Evolutionary conservation across 805 yeast species (phyloP).

Genomic region (Yamadazyma insecticola): DNA sequence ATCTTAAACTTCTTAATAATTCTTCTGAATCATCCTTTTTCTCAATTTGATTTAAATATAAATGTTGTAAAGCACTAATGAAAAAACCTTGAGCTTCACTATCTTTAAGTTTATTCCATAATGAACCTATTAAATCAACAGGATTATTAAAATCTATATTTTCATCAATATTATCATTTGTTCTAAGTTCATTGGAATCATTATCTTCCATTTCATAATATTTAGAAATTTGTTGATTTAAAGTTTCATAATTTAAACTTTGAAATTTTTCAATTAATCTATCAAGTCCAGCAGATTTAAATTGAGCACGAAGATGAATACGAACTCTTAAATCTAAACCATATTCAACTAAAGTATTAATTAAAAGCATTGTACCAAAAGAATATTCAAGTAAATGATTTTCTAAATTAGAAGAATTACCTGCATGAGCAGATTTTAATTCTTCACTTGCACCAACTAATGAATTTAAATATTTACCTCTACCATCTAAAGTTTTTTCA

Average conservation of each 20-base stretch:
- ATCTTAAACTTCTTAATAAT: conserved; percentile 50
- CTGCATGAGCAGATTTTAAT: conserved; percentile 41
- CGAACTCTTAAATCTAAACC: conserved; percentile 45
- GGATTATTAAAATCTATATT: conserved; percentile 67
- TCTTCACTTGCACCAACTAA: conserved; percentile 91
- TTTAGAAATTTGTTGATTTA: conserved; percentile 61
- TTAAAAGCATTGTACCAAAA: conserved; percentile 62
- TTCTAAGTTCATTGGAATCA: conserved; percentile 46
- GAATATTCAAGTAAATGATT: conserved; percentile 66
- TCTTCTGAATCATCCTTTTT: conserved; percentile 40
- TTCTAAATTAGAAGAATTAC: conserved; percentile 47
- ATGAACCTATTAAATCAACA: conserved; percentile 55
- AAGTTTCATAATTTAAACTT: conserved; percentile 49
- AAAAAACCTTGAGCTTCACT: conserved; percentile 58
- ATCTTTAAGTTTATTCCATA: conserved; percentile 54
- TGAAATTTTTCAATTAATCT: conserved; percentile 49
- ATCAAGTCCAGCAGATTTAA: conserved; percentile 54
- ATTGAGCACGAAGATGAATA: conserved; percentile 53
- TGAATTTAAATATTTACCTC: conserved; percentile 82
- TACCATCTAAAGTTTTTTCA: conserved; percentile 68
- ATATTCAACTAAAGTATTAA: conserved; percentile 56
- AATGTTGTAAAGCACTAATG: conserved; percentile 61
- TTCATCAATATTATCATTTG: conserved; percentile 27
- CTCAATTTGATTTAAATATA: conserved; percentile 53
- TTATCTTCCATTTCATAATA: conserved; percentile 53